Evolutionary conservation across 768 basidiomycete species (phyloP).

Genomic region (Wakefieldia striispora): DNA sequence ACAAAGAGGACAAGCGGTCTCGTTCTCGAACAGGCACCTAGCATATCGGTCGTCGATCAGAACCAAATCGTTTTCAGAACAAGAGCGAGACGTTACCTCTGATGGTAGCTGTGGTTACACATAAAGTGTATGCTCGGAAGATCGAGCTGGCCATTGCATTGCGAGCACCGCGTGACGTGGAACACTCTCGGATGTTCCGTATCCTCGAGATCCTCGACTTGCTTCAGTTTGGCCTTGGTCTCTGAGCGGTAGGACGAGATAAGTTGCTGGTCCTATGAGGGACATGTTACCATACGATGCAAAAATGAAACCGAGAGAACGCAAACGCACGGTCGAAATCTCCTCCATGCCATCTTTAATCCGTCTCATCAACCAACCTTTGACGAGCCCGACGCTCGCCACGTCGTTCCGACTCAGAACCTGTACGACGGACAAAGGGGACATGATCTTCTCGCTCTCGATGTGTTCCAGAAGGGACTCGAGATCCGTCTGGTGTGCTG

Average conservation of each 20-base stretch:
- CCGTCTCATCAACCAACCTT: conserved; percentile 83
- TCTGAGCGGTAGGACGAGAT: conserved; percentile 88
- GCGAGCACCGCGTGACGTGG: conserved; percentile 91
- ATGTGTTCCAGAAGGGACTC: conserved; percentile 70
- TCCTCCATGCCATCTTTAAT: conserved; percentile 73
- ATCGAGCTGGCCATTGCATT: conserved; percentile 87
- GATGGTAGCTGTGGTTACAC: conserved; percentile 97
- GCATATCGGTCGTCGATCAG: not conserved
- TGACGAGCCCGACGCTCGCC: conserved; percentile 88
- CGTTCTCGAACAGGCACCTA: conserved; percentile 88
- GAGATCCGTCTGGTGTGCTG: conserved; percentile 70
- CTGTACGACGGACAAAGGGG: conserved; percentile 87
- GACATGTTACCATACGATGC: not conserved
- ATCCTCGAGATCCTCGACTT: conserved; percentile 79
- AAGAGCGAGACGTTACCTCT: conserved; percentile 52
- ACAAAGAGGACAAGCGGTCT: conserved; percentile 62
- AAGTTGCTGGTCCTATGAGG: conserved; percentile 73
- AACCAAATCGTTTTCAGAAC: not conserved
- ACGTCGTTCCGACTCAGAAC: conserved; percentile 86
- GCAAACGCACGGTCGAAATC: conserved; percentile 68
- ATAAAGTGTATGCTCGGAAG: conserved; percentile 95
- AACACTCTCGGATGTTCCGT: conserved; percentile 80
- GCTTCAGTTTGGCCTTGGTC: conserved; percentile 73
- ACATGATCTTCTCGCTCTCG: conserved; percentile 79
- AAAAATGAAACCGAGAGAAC: conserved; percentile 37